phyloP scores from a whole-genome alignment of 176 grass and related monocot species.

The Musa schizocarpa region DNA sequence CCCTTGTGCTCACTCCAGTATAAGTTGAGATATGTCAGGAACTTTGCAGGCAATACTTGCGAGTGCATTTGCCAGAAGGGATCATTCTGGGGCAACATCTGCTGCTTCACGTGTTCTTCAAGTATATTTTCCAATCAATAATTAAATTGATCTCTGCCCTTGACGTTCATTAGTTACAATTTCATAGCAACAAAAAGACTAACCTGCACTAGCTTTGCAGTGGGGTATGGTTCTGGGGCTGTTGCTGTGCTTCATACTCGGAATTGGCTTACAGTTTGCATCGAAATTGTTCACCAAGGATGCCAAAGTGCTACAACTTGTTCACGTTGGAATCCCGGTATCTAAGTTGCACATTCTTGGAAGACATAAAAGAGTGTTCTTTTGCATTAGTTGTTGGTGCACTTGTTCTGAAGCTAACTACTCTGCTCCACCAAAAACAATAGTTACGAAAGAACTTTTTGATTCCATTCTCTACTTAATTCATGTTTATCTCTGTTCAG shows the following conservation, averaged over 20 bases:
- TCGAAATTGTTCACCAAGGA: constrained; percentile 71
- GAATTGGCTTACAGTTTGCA: constrained; percentile 46
- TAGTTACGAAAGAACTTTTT: too few relatives aligned
- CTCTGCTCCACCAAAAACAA: too few relatives aligned
- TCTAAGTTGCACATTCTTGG: not conserved
- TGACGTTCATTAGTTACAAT: not conserved
- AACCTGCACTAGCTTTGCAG: constrained; percentile 29
- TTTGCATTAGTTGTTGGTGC: not conserved
- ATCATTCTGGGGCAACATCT: constrained; percentile 41
- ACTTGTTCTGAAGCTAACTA: not conserved
- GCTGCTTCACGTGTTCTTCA: constrained; percentile 70
- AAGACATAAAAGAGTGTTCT: not conserved
- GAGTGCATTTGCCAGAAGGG: constrained; percentile 67
- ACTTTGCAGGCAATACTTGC: constrained; percentile 70
- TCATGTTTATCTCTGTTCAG: constrained; percentile 17
- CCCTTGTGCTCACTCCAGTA: not conserved
- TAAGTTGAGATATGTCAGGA: not conserved
- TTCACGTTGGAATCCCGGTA: constrained; percentile 79
- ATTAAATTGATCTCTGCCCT: not conserved
- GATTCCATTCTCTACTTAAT: not conserved
- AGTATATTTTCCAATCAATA: constrained; percentile 26
- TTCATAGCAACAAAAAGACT: not conserved
- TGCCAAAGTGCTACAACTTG: constrained; percentile 42
- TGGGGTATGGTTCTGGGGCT: constrained; percentile 58
- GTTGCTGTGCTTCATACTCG: constrained; percentile 51